Evolutionary conservation across 225 moss, liverwort and hornwort genomes (phyloP).

Genomic region (Polytrichum commune): DNA sequence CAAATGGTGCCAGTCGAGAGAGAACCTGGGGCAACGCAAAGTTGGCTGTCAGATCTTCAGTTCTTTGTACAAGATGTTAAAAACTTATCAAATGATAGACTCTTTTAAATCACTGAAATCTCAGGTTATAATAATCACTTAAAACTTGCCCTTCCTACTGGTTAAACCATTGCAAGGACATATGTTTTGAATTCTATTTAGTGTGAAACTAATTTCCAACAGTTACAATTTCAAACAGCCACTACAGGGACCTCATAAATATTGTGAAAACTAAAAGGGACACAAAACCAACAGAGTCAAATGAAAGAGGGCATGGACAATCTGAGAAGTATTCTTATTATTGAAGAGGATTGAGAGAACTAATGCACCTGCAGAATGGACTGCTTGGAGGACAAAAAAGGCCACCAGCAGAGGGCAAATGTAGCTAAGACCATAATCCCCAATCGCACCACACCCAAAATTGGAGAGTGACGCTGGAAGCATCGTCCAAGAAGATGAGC

Average conservation of each 20-base stretch:
- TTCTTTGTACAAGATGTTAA: neutral
- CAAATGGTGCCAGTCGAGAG: slow-evolving; percentile 71
- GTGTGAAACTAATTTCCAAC: too few relatives aligned
- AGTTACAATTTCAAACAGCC: too few relatives aligned
- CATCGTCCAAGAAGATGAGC: slow-evolving; percentile 89
- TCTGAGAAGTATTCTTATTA: neutral
- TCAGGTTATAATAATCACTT: too few relatives aligned
- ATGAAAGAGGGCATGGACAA: neutral
- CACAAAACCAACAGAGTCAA: neutral
- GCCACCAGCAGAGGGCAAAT: slow-evolving; percentile 87
- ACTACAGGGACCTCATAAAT: too few relatives aligned
- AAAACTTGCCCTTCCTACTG: too few relatives aligned
- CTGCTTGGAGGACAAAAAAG: slow-evolving; percentile 57
- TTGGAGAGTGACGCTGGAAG: slow-evolving; percentile 59
- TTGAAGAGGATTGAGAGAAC: neutral
- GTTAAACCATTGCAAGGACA: too few relatives aligned
- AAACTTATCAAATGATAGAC: too few relatives aligned
- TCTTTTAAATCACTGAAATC: too few relatives aligned
- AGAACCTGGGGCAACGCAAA: slow-evolving; percentile 50
- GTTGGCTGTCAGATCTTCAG: neutral
- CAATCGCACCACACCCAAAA: slow-evolving; percentile 50
- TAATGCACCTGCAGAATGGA: slow-evolving; percentile 57
- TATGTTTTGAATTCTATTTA: too few relatives aligned
- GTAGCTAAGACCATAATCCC: slow-evolving; percentile 67
- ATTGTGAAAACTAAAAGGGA: neutral